Percentiles rank a stretch among this genome's conserved stretches.
Evolutionary conservation across 257 asterid species (phyloP).

Genomic region (Gentiana macrophylla): DNA sequence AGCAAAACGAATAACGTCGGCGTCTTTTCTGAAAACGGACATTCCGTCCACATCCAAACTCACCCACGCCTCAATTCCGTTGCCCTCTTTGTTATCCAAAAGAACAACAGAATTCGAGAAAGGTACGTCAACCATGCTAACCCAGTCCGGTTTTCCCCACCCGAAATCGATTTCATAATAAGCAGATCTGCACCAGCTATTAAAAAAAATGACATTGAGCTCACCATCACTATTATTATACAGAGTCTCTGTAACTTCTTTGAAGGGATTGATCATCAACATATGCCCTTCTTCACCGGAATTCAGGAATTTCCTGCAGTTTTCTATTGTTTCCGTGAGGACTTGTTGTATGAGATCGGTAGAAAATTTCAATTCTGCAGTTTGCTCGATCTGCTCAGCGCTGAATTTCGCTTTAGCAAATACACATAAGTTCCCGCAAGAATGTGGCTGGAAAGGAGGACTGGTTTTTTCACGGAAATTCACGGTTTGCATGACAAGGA

Average conservation of each 20-base stretch:
- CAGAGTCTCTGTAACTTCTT: neutral
- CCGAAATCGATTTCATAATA: constrained; percentile 21
- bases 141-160: constrained; percentile 21
- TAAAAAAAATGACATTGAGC: constrained; percentile 4
- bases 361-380: neutral
- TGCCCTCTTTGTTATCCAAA: neutral
- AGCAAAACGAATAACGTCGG: neutral
- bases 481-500: neutral
- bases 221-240: neutral
- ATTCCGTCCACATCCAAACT: neutral
- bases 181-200: constrained; percentile 21
- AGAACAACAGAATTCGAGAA: neutral
- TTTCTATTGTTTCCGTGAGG: constrained; percentile 1
- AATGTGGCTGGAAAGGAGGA: constrained; percentile 13
- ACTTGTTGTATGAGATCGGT: constrained; percentile 3
- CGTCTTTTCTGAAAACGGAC: neutral
- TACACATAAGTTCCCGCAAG: constrained; percentile 16
- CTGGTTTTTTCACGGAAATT: constrained; percentile 15
- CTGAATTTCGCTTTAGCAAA: neutral
- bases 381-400: neutral
- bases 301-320: constrained; percentile 8
- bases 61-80: constrained; percentile 5
- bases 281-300: constrained; percentile 2
- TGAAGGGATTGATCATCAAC: neutral
- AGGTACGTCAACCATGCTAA: neutral